These are phyloP conservation scores for Homolaphlyctis polyrhiza DNA, from an alignment of 371 early-diverging fungal genomes.

Conservation along the genomic window DNA sequence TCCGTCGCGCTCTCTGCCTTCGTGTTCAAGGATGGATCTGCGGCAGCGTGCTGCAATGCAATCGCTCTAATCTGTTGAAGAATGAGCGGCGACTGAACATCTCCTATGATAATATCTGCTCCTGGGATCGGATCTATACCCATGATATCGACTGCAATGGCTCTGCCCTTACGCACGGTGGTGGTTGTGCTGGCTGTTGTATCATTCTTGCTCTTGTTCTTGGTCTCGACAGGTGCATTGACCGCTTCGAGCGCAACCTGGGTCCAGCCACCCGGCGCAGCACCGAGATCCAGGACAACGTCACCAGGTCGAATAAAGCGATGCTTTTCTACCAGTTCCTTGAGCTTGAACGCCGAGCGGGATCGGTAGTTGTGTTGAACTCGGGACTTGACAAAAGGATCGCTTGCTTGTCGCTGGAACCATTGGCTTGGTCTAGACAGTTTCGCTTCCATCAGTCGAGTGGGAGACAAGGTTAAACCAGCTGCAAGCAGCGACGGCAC, in stretches of 20 bases:
- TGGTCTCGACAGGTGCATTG: background rate
- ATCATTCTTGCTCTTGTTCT: background rate
- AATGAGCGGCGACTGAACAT: slow-evolving; percentile 47
- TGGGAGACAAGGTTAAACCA: too few species aligned
- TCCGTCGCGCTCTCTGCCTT: too few species aligned
- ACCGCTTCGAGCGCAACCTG: slow-evolving; percentile 59
- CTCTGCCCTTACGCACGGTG: slow-evolving; percentile 18
- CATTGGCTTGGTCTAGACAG: slow-evolving; percentile 35
- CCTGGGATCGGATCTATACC: slow-evolving; percentile 63
- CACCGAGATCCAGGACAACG: slow-evolving; percentile 76
- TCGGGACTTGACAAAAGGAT: slow-evolving; percentile 65
- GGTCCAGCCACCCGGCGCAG: slow-evolving; percentile 91
- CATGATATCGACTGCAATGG: slow-evolving; percentile 70
- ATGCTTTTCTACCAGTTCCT: slow-evolving; percentile 72
- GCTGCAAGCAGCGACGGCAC: too few species aligned
- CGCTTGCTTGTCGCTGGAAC: slow-evolving; percentile 63
- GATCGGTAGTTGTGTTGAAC: slow-evolving; percentile 70
- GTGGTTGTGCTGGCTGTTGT: background rate
- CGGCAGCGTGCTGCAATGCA: background rate
- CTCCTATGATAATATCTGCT: slow-evolving; percentile 60
- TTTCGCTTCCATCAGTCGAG: too few species aligned
- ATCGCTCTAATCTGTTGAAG: slow-evolving; percentile 19
- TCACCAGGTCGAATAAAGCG: slow-evolving; percentile 51
- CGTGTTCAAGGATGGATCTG: background rate
- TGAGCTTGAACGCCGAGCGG: slow-evolving; percentile 84